Evolutionary conservation across 176 grass and related monocot genomes (phyloP), one percentile per base, ranked within the genome.

Genomic region (Carex scoparia): DNA sequence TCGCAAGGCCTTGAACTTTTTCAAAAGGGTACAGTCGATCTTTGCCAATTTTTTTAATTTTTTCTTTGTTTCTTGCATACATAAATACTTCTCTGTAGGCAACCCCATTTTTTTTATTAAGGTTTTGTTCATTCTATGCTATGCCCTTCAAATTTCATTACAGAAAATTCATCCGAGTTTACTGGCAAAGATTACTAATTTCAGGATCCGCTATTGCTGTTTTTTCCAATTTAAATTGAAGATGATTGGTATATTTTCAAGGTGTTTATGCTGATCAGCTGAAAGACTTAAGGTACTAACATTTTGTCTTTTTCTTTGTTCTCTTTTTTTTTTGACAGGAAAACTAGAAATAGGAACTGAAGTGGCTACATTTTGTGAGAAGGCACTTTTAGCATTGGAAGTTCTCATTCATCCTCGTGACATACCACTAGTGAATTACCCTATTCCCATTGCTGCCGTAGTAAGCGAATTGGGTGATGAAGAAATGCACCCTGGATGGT

Each of bases 361-460:
- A 83, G 68, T 94, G 37, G 85, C 89, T 88, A 81, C 81, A 48
- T 93, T 93, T 81, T 98, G 89, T 87, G 89, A 78, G 13, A 72
- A 35, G 89, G 91, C 91, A 82, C 80, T 94, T 61, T 55, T 94
- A 48, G 77, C 91, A 16, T 90, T 98, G 88, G 92, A 98, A 88
- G 92, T 94, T 72, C 96, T 98, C 66, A 90, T 84, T 1, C 96
- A 98, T 81, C 93, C 95, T 81, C 89, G 89, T 54, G 88, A 91
- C 61, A 89, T 94, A 32, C 85, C 89, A 42, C 72, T 95, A 61
- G 86, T 86, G 61, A 88, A 69, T 10, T 51, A 84, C 28, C 69
- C 81, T 65, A 6, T 30, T 85, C 87, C 66, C 19, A 15, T 83
- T 83, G 56, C 28, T 33, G 80, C 72, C 38, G 31, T 0, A 61